Base-by-base conservation (phyloP, 1,284 basidiomycete genomes). In the Trichosporon ovoides region DNA sequence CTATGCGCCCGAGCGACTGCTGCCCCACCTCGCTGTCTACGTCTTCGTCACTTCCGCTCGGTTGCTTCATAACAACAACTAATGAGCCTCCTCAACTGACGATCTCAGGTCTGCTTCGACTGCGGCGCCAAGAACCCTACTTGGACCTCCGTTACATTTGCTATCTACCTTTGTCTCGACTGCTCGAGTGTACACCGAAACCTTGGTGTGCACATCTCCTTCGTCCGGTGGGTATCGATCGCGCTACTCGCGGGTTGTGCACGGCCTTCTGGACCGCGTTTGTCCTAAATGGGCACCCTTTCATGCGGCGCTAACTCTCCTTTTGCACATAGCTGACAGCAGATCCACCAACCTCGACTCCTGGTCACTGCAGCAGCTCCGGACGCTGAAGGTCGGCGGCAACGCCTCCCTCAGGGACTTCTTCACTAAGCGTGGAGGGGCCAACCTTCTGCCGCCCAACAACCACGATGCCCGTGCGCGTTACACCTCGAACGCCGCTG, bases 171-270 rank as follows among this genome's bases (percentile, higher is more conserved):
- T 71, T 99, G 95, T 73, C 81, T 98, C 48, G 94, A 98, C 69
- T 98, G 95, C 81, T 98, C 94, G 6, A 90, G 88, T 64, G 83
- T 91, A 13, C 95, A 99, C 78, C 84, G 95, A 58, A 98, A 96
- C 77, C 87, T 98, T 84, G 95, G 95, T 67, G 96, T 98, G 18
- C 95, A 99, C 76, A 94, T 99, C 77, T 91, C 86, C 64, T 99
- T 99, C 73, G 95, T 99, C 48, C 83, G 93, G 89, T 93, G 72
- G 66, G 87, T 80, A 4, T 38, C 3, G 19, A n/a, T n/a, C n/a
- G n/a, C n/a, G n/a, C n/a, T n/a, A n/a, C n/a, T n/a, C n/a, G n/a
- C n/a, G n/a, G n/a, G n/a, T n/a, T n/a, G n/a, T n/a, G n/a, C n/a
- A n/a, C n/a, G n/a, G n/a, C n/a, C 34, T 31, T 33, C 28, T n/a